Conservation (phyloP, 352 stramenopile genomes). For the Phytophthora litchii region DNA sequence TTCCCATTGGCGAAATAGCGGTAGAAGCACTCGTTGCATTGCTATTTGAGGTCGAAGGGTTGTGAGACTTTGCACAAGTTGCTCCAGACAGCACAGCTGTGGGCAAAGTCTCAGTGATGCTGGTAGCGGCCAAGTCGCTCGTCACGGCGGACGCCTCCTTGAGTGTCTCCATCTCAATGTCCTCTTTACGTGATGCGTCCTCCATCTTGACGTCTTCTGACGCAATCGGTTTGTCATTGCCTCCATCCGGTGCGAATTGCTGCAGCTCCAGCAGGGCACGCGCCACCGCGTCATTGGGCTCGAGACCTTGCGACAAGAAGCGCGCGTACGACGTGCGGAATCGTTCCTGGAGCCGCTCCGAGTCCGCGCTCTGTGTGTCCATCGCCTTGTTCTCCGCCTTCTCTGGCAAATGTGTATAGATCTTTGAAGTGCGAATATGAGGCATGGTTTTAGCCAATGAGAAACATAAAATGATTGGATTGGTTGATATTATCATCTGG, state of each 20-base stretch:
- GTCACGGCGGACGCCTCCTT: conserved; percentile 26
- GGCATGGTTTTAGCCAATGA: conserved; percentile 3
- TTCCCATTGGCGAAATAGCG: conserved; percentile 34
- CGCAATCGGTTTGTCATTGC: conserved; percentile 18
- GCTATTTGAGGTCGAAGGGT: neutral
- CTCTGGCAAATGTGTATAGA: conserved; percentile 14
- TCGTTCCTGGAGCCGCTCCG: conserved; percentile 41
- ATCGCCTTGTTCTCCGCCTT: conserved; percentile 25
- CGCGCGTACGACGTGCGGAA: conserved; percentile 65
- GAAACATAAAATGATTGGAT: neutral
- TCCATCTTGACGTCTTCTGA: conserved; percentile 57
- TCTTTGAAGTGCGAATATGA: conserved; percentile 33
- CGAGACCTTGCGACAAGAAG: conserved; percentile 53
- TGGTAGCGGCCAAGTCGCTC: conserved; percentile 23
- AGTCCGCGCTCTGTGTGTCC: conserved; percentile 26
- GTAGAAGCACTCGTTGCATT: neutral
- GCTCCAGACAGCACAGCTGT: neutral
- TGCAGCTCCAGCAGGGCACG: conserved; percentile 61
- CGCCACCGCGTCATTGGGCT: conserved; percentile 68
- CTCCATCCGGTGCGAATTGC: conserved; percentile 17
- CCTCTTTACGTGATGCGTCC: conserved; percentile 32
- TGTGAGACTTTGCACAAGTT: neutral
- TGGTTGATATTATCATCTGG: conserved; percentile 12
- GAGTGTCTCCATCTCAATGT: conserved; percentile 35
- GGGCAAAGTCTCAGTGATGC: conserved; percentile 5